Base-by-base conservation (phyloP, 129 eudicot genomes). In the Tanacetum coccineum region DNA sequence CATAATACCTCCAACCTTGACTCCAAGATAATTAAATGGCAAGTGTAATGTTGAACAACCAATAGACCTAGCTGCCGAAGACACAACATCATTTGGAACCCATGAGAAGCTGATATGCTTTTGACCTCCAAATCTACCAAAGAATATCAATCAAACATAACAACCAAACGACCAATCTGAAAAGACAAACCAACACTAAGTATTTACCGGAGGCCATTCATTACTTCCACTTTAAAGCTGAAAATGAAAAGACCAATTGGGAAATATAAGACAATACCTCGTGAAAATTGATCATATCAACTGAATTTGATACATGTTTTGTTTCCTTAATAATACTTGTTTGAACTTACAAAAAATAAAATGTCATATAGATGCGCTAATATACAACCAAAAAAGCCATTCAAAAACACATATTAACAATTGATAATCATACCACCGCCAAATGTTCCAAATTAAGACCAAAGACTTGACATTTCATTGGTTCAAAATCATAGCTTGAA, bases 91-190 rank as follows among this genome's bases (percentile, higher is more conserved):
- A n/a, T n/a, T n/a, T n/a, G n/a, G n/a, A n/a, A n/a, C n/a, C n/a
- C n/a, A n/a, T n/a, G n/a, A n/a, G n/a, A n/a, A n/a, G n/a, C n/a
- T n/a, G n/a, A n/a, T n/a, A n/a, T n/a, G n/a, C n/a, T n/a, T n/a
- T n/a, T n/a, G n/a, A n/a, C n/a, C n/a, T n/a, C n/a, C n/a, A n/a
- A n/a, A n/a, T n/a, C n/a, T n/a, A n/a, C n/a, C n/a, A n/a, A n/a
- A n/a, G n/a, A n/a, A n/a, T n/a, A n/a, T n/a, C n/a, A n/a, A n/a
- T n/a, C n/a, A n/a, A n/a, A n/a, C n/a, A 60, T 55, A 76, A 81
- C 85, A 64, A 83, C 78, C 80, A 91, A 36, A 50, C 10, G 51
- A 68, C 77, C 90, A 78, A 91, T 80, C 96, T 88, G 76, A 51
- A 66, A 53, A 55, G 13, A 48, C 57, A 47, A 15, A 61, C 46